Conservation (phyloP, 2,329 filamentous ascomycete species). For the Huntiella decipiens region DNA sequence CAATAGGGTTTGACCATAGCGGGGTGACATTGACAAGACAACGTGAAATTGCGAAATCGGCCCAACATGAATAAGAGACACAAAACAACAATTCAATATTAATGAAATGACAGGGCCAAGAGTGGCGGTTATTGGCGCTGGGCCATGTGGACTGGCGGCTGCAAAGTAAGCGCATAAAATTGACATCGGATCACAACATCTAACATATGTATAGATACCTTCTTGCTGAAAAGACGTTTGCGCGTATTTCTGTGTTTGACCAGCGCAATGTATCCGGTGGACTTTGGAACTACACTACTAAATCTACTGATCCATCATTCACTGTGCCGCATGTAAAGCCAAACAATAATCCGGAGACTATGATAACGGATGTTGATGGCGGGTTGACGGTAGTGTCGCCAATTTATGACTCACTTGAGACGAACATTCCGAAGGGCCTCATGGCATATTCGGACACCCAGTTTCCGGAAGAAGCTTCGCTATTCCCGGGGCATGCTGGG, state of each 20-base stretch:
- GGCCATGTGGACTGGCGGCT: conserved; percentile 24
- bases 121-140: conserved; percentile 55
- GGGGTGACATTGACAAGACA: too few relatives aligned
- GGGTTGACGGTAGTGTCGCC: not conserved
- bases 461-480: not conserved
- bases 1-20: too few relatives aligned
- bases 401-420: conserved; percentile 6
- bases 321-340: not conserved
- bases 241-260: conserved; percentile 42
- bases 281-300: conserved; percentile 26
- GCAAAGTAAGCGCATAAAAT: conserved; percentile 21
- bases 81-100: not conserved
- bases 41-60: too few relatives aligned
- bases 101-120: conserved; percentile 13
- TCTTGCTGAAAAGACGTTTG: conserved; percentile 37
- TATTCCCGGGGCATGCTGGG: conserved; percentile 5
- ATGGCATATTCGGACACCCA: conserved; percentile 2
- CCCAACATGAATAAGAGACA: too few relatives aligned
- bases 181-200: conserved; percentile 29
- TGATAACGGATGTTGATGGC: not conserved
- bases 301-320: not conserved
- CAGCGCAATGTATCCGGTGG: conserved; percentile 38
- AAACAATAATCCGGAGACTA: not conserved
- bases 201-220: conserved; percentile 24
- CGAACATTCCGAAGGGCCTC: conserved; percentile 3